Conservation (phyloP, 1,139 yeast species). For the Geotrichum restrictum region DNA sequence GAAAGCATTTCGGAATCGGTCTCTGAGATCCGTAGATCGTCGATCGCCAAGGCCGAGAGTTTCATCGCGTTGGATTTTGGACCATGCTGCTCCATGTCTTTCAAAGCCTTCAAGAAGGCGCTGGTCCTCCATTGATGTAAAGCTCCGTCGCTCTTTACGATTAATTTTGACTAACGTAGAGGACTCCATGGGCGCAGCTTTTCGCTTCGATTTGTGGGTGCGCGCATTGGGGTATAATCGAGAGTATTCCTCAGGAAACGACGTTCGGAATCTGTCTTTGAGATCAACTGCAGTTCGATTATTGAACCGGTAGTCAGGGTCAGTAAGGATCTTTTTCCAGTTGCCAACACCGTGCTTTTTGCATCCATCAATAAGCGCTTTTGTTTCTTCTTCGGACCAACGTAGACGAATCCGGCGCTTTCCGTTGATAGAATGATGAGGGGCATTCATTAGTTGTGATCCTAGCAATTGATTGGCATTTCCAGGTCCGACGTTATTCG, state of each 20-base stretch:
- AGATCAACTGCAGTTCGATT: conserved; percentile 45
- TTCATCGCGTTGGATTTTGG: conserved; percentile 56
- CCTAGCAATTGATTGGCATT: conserved; percentile 3
- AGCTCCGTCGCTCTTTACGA: conserved; percentile 44
- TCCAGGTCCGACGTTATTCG: not conserved
- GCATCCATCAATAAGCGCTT: conserved; percentile 44
- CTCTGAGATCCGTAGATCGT: conserved; percentile 45
- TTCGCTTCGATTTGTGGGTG: conserved; percentile 41
- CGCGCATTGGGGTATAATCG: conserved; percentile 45
- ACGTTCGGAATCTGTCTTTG: conserved; percentile 44
- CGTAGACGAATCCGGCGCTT: conserved; percentile 40
- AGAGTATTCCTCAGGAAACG: conserved; percentile 45
- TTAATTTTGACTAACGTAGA: conserved; percentile 39
- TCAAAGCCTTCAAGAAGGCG: conserved; percentile 62
- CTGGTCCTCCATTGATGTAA: conserved; percentile 73
- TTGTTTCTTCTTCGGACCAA: conserved; percentile 45
- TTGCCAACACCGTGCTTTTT: conserved; percentile 45
- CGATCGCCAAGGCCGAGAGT: conserved; percentile 39
- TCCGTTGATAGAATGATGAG: conserved; percentile 19
- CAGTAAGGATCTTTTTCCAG: conserved; percentile 46
- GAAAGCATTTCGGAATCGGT: conserved; percentile 45
- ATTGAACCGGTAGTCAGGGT: conserved; percentile 41
- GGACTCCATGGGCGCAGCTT: conserved; percentile 19
- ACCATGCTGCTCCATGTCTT: conserved; percentile 83
- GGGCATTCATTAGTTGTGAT: conserved; percentile 17